Evolutionary conservation across 23 red algal species (phyloP).

Genomic region (Gracilaria domingensis): DNA sequence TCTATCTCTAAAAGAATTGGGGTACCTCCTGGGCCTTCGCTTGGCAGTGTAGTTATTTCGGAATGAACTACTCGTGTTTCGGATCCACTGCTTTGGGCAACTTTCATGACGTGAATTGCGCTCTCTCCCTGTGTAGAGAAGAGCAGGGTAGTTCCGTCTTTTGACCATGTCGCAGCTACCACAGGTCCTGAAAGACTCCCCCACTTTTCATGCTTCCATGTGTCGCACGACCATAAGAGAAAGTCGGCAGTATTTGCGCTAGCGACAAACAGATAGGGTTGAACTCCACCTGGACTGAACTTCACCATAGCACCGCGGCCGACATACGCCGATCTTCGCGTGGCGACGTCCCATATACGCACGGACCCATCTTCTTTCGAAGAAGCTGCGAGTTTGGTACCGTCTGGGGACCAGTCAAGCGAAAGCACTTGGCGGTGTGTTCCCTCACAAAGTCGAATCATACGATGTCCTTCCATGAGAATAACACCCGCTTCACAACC

Average conservation of each 20-base stretch:
- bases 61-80: conserved; percentile 51
- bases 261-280: conserved; percentile 45
- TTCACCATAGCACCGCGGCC: conserved; percentile 29
- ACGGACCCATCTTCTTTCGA: conserved; percentile 25
- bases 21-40: conserved; percentile 59
- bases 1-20: conserved; percentile 65
- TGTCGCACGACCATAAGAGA: conserved; percentile 36
- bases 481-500: conserved; percentile 43
- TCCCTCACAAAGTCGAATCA: not conserved
- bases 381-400: conserved; percentile 45
- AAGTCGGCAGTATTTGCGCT: conserved; percentile 27
- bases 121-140: conserved; percentile 62
- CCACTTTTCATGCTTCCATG: conserved; percentile 58
- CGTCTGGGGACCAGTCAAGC: conserved; percentile 68
- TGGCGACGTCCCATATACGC: conserved; percentile 60
- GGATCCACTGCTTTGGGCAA: conserved; percentile 15
- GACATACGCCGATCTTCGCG: conserved; percentile 38
- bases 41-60: conserved; percentile 58
- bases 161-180: conserved; percentile 38
- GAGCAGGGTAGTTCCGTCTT: conserved; percentile 42
- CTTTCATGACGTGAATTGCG: conserved; percentile 52
- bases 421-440: conserved; percentile 47
- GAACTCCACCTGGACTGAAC: conserved; percentile 37
- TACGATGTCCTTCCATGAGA: conserved; percentile 17
- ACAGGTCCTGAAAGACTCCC: conserved; percentile 64